Evolutionary conservation across 257 asterid species (phyloP).

Genomic region (Handroanthus guayacan): DNA sequence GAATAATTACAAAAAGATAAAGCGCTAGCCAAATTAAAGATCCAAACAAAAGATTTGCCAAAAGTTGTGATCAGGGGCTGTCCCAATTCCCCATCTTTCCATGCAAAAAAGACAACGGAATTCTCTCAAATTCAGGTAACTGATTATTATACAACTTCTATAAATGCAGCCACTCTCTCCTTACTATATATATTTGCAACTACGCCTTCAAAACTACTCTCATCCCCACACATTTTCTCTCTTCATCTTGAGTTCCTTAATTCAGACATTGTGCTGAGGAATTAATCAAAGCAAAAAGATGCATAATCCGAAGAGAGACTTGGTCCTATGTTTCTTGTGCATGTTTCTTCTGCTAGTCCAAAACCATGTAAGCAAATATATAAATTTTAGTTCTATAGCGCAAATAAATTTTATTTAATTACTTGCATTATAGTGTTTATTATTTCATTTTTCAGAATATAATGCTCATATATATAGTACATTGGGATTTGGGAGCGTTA

Average conservation of each 20-base stretch:
- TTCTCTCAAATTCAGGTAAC: neutral
- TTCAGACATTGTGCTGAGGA: no score
- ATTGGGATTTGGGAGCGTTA: neutral
- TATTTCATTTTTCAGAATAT: no score
- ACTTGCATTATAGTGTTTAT: no score
- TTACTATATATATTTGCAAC: neutral
- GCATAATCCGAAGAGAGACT: neutral
- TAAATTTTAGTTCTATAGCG: no score
- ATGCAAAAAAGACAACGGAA: neutral
- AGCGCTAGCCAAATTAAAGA: neutral
- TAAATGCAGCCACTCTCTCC: neutral
- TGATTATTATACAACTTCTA: neutral
- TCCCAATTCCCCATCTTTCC: constrained; percentile 8
- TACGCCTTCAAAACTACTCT: neutral
- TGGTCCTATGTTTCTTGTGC: constrained; percentile 31
- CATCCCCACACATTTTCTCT: neutral
- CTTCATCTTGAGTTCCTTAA: neutral
- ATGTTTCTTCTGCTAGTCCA: constrained; percentile 28
- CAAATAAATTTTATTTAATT: no score
- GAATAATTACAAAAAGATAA: neutral
- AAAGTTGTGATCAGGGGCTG: neutral
- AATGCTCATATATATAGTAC: no score
- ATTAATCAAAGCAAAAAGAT: neutral
- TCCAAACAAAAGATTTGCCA: constrained; percentile 15
- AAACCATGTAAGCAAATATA: constrained; percentile 32